Conservation (phyloP, 1,139 yeast genomes). For the Nakaseomyces kungkrabaensis region DNA sequence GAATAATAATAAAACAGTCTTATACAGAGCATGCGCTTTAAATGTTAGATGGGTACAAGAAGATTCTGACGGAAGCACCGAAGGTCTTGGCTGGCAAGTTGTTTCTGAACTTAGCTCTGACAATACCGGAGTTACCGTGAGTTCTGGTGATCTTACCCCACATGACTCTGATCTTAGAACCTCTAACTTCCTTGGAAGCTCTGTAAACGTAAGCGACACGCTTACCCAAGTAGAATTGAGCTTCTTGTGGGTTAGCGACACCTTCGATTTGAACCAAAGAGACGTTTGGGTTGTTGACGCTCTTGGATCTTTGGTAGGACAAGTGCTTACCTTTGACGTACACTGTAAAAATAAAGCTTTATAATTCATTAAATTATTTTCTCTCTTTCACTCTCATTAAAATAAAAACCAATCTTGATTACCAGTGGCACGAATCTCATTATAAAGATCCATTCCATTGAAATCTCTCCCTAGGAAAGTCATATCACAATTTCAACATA, state of each 20-base stretch:
- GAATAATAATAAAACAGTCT: slow-evolving; percentile 6
- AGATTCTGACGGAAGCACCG: slow-evolving; percentile 99
- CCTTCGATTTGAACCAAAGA: slow-evolving; percentile 96
- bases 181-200: slow-evolving; percentile 96
- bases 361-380: neutral
- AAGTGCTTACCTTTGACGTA: slow-evolving; percentile 99
- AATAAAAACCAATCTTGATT: neutral
- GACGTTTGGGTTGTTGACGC: slow-evolving; percentile 95
- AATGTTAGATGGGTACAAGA: slow-evolving; percentile 99
- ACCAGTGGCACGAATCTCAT: no score
- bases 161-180: slow-evolving; percentile 98
- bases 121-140: slow-evolving; percentile 98
- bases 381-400: neutral
- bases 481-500: no score
- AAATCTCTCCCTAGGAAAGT: no score
- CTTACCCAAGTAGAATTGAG: slow-evolving; percentile 99
- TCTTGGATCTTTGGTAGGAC: slow-evolving; percentile 99
- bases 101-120: slow-evolving; percentile 97
- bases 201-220: slow-evolving; percentile 99
- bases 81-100: slow-evolving; percentile 99
- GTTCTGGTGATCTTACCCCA: slow-evolving; percentile 99
- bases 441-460: no score
- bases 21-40: slow-evolving; percentile 34
- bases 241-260: slow-evolving; percentile 83
- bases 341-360: slow-evolving; percentile 39